Conservation (phyloP, 306 rosid genomes). For the Acacia crassicarpa region DNA sequence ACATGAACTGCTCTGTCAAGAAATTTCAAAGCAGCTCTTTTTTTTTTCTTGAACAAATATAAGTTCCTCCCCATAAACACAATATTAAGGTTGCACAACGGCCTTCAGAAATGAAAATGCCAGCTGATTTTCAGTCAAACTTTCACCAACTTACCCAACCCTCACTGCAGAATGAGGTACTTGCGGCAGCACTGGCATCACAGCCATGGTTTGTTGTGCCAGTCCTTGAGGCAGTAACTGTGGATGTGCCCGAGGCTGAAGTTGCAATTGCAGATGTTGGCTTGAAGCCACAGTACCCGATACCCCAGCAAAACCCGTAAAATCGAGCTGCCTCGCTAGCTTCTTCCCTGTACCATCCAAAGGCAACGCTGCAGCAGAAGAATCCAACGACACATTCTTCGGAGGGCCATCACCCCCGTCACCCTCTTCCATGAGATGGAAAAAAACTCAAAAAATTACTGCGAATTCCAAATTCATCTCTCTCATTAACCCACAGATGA, state of each 20-base stretch:
- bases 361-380: constrained; percentile 31
- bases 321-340: constrained; percentile 95
- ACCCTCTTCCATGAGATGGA: constrained; percentile 76
- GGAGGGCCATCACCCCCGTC: constrained; percentile 61
- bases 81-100: neutral
- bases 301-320: constrained; percentile 53
- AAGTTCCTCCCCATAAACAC: constrained; percentile 10
- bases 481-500: constrained; percentile 33
- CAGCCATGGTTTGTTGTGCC: constrained; percentile 33
- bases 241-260: constrained; percentile 26
- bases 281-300: constrained; percentile 43
- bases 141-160: constrained; percentile 65
- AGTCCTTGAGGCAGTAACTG: constrained; percentile 38
- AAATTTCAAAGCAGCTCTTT: neutral
- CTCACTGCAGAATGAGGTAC: constrained; percentile 50
- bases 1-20: constrained; percentile 4
- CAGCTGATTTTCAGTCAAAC: constrained; percentile 8
- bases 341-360: constrained; percentile 80
- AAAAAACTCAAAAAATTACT: constrained; percentile 23
- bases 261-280: constrained; percentile 45
- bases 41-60: neutral
- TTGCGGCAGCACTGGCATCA: constrained; percentile 47
- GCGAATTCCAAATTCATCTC: constrained; percentile 34
- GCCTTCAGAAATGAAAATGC: constrained; percentile 10
- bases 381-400: constrained; percentile 55